Conservation (phyloP, 169 alveolate genomes). For the Sarcocystis neurona region DNA sequence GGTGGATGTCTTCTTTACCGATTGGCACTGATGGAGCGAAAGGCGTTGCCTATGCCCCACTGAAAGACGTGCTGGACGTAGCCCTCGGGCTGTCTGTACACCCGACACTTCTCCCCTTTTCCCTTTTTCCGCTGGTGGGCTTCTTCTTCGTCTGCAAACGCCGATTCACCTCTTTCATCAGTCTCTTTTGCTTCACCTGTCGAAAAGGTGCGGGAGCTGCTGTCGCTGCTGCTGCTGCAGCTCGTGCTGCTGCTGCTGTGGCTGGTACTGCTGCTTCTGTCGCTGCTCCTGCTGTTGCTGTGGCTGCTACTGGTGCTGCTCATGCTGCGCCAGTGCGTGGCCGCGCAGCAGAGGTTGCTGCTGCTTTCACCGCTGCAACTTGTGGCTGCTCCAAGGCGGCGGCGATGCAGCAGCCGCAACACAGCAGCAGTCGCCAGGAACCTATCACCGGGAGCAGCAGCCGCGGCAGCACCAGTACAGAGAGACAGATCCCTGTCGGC, state of each 20-base stretch:
- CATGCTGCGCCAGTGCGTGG: background rate
- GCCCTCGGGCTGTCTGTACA: constrained; percentile 42
- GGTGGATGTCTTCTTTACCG: background rate
- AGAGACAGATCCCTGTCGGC: too few relatives aligned
- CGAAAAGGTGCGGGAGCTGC: too few relatives aligned
- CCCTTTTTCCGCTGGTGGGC: too few relatives aligned
- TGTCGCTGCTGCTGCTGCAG: background rate
- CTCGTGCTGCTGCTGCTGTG: background rate
- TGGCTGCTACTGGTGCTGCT: background rate
- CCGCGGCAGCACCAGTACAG: too few relatives aligned
- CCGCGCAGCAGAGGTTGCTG: too few relatives aligned
- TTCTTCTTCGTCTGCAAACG: too few relatives aligned
- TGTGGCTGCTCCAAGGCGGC: too few relatives aligned
- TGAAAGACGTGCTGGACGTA: constrained; percentile 10
- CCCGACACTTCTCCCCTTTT: background rate
- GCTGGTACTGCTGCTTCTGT: background rate
- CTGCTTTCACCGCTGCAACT: too few relatives aligned
- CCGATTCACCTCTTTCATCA: background rate
- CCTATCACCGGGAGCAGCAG: too few relatives aligned
- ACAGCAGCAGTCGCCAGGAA: too few relatives aligned
- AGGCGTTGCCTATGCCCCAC: constrained; percentile 37
- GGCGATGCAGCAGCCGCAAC: too few relatives aligned
- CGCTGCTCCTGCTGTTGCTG: background rate
- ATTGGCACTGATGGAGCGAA: constrained; percentile 13
- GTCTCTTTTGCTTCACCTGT: background rate